Evolutionary conservation across 2,329 filamentous ascomycete genomes (phyloP).

Genomic region (Sarocladium kiliense): DNA sequence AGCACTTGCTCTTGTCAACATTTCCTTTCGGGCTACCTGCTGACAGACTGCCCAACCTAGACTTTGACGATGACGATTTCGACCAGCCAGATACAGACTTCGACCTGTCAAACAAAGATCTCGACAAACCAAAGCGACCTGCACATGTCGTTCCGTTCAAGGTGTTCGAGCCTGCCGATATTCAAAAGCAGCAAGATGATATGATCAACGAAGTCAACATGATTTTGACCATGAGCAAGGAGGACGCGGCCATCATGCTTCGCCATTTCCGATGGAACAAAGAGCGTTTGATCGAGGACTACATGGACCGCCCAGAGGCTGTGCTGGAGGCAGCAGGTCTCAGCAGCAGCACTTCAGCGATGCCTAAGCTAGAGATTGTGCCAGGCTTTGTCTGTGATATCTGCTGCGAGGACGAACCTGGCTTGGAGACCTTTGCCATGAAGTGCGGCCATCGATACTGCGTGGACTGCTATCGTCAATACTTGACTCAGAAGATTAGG

Average conservation of each 20-base stretch:
- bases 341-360: constrained; percentile 54
- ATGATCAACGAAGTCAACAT: constrained; percentile 87
- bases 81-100: constrained; percentile 52
- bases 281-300: constrained; percentile 87
- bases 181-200: constrained; percentile 77
- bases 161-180: constrained; percentile 73
- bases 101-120: constrained; percentile 50
- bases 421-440: constrained; percentile 82
- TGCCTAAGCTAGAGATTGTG: constrained; percentile 64
- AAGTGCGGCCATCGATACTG: constrained; percentile 94
- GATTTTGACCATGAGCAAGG: constrained; percentile 83
- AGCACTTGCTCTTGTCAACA: not conserved
- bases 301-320: constrained; percentile 83
- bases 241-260: constrained; percentile 85
- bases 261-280: constrained; percentile 94
- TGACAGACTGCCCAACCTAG: constrained; percentile 24
- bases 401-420: constrained; percentile 83
- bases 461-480: constrained; percentile 86
- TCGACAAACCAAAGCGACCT: constrained; percentile 65
- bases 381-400: constrained; percentile 88
- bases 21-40: constrained; percentile 11
- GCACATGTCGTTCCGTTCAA: constrained; percentile 82
- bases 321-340: constrained; percentile 82
- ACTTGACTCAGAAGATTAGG: constrained; percentile 86
- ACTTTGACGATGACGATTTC: constrained; percentile 50